Percentiles rank a stretch among this genome's conserved stretches.
Conservation (phyloP, 257 asterid genomes). For the Solanum stenotomum region DNA sequence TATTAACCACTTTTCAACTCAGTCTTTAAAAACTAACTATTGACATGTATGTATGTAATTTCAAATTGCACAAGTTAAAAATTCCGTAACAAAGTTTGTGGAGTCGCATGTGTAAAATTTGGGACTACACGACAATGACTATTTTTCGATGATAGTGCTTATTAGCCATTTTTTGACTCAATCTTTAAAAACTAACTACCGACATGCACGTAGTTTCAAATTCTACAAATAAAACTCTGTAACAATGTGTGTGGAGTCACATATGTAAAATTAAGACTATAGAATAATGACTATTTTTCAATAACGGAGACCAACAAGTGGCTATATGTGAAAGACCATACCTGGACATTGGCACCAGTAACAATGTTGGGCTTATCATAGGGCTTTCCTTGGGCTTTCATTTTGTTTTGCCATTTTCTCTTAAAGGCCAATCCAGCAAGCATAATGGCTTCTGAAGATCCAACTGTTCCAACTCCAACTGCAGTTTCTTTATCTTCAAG, state of each 20-base stretch:
- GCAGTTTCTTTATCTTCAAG: slow-evolving; percentile 71
- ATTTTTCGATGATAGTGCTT: background rate
- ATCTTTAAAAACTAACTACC: background rate
- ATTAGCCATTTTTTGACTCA: background rate
- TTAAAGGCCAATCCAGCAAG: slow-evolving; percentile 93
- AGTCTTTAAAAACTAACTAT: no score
- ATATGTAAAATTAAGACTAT: background rate
- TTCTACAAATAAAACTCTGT: background rate
- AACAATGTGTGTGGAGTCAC: background rate
- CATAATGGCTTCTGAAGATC: slow-evolving; percentile 94
- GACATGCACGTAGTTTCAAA: background rate
- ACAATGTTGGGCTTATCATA: slow-evolving; percentile 82
- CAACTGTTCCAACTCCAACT: slow-evolving; percentile 85
- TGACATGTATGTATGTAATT: no score
- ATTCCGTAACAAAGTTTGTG: accelerated
- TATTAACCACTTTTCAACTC: accelerated
- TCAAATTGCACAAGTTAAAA: no score
- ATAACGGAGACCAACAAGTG: no score
- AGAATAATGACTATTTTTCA: background rate
- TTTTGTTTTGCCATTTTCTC: slow-evolving; percentile 87
- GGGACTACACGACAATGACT: no score
- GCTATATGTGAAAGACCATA: background rate
- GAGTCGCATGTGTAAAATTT: no score
- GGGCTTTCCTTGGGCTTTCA: slow-evolving; percentile 67
- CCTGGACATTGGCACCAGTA: slow-evolving; percentile 88